These are phyloP conservation scores for Dothiorella sarmentorum DNA, from an alignment of 2,329 filamentous ascomycete genomes.

Conservation along the genomic window DNA sequence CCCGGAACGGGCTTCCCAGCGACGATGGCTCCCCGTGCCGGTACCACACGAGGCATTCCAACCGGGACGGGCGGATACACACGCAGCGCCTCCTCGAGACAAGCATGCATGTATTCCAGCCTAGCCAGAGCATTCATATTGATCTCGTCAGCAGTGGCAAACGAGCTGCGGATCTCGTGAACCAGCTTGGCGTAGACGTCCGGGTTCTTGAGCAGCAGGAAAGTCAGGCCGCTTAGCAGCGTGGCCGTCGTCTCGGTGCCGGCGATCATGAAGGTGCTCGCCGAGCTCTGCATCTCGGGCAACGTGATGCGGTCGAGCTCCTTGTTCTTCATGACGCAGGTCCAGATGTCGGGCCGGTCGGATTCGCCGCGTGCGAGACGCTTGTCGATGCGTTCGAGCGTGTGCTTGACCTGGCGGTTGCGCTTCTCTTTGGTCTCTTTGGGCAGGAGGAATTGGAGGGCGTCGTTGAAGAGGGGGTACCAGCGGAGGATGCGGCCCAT, in stretches of 20 bases:
- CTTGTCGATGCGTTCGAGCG: neutral
- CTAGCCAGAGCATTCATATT: constrained; percentile 29
- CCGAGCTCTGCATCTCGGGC: neutral
- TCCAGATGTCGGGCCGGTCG: neutral
- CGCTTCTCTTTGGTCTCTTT: neutral
- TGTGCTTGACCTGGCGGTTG: neutral
- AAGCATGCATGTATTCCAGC: constrained; percentile 39
- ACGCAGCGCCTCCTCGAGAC: constrained; percentile 41
- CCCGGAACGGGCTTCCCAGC: constrained; percentile 37
- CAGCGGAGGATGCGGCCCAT: neutral
- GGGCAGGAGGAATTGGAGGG: neutral
- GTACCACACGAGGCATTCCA: constrained; percentile 33
- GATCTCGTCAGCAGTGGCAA: constrained; percentile 32
- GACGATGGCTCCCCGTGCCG: constrained; percentile 35
- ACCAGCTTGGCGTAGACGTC: constrained; percentile 27
- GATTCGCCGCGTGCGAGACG: neutral
- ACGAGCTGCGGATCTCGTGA: constrained; percentile 30
- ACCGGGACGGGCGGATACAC: constrained; percentile 41
- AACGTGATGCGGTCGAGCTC: neutral
- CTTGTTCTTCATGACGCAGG: neutral
- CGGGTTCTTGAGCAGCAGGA: constrained; percentile 29
- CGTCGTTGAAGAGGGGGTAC: neutral
- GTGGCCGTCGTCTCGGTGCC: constrained; percentile 1
- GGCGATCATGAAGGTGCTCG: neutral
- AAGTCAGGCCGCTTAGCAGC: constrained; percentile 25